Base-by-base conservation (phyloP, 805 yeast genomes). In the Nakazawaea laoshanensis region DNA sequence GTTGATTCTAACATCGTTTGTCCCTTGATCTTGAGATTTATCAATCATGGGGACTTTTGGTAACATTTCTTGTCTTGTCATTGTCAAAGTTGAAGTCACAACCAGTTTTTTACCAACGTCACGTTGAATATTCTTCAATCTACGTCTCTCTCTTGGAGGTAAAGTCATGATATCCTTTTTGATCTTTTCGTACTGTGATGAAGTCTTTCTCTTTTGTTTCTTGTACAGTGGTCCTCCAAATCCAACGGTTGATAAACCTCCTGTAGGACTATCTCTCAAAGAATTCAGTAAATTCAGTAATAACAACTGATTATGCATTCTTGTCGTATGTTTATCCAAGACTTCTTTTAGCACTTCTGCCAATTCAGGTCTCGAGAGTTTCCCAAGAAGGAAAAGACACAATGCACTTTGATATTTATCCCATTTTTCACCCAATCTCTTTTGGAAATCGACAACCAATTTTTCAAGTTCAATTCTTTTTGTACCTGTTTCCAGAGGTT, bases 141-240 rank as follows among this genome's bases (percentile, higher is more conserved):
- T 65, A 42, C 85, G 70, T 40, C 97, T 63, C 50, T 92, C 98
- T 42, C 82, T 67, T 2, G 81, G 72, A 0, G 96, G 85, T 43
- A 89, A 63, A 2, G 89, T 79, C 76, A 92, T 71, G 26, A 89
- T 81, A 53, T 86, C 89, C 49, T 76, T 81, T 48, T 88, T 86
- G 49, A 92, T 66, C 42, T 75, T 72, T 46, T 84, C 94, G 50
- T 83, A 75, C 54, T 86, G 95, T 7, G 82, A 52, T 42, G 84
- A 67, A 36, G 65, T 69, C 36, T 73, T 74, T 48, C 68, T 48
- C 56, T 70, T 53, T 54, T 73, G 45, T 44, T 69, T 65, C 48
- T 67, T 75, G 40, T 32, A 61, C 65, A 32, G 62, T 55, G 27
- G 59, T 56, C 38, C 63, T 24, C 74, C 74, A 48, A 70, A 70